These are phyloP conservation scores for Jaminaea rosea DNA, from an alignment of 1,284 basidiomycete genomes.

Conservation along the genomic window DNA sequence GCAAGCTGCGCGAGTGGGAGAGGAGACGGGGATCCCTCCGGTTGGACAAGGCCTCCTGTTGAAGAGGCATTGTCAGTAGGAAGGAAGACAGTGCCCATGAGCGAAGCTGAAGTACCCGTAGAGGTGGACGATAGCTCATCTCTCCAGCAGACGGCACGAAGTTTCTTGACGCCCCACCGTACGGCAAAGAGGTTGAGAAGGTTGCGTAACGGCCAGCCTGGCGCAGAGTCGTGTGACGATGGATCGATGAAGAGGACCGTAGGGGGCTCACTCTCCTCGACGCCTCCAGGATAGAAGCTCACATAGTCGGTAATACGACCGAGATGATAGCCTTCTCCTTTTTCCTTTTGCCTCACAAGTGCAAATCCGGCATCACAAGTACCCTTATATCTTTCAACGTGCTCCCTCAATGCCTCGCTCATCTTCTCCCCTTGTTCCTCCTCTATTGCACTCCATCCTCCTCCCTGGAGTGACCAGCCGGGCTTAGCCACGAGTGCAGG, in stretches of 20 bases:
- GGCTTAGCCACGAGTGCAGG: slow-evolving; percentile 64
- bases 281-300: slow-evolving; percentile 49
- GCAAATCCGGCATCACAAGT: too few species aligned
- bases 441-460: too few species aligned
- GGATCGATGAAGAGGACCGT: slow-evolving; percentile 65
- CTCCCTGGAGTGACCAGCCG: too few species aligned
- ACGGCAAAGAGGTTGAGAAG: slow-evolving; percentile 60
- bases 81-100: slow-evolving; percentile 5
- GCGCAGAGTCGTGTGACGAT: slow-evolving; percentile 64
- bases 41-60: too few species aligned
- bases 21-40: too few species aligned
- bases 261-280: not conserved
- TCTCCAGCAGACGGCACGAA: slow-evolving; percentile 50
- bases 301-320: slow-evolving; percentile 13
- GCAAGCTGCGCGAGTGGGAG: too few species aligned
- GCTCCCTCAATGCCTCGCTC: too few species aligned
- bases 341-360: too few species aligned
- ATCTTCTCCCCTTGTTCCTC: too few species aligned
- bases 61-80: too few species aligned
- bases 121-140: slow-evolving; percentile 13
- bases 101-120: not conserved
- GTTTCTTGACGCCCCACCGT: slow-evolving; percentile 47
- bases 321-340: too few species aligned
- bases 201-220: slow-evolving; percentile 92
- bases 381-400: too few species aligned